phyloP scores from a whole-genome alignment of 2,329 filamentous ascomycete genomes.

The Aureobasidium sp. region DNA sequence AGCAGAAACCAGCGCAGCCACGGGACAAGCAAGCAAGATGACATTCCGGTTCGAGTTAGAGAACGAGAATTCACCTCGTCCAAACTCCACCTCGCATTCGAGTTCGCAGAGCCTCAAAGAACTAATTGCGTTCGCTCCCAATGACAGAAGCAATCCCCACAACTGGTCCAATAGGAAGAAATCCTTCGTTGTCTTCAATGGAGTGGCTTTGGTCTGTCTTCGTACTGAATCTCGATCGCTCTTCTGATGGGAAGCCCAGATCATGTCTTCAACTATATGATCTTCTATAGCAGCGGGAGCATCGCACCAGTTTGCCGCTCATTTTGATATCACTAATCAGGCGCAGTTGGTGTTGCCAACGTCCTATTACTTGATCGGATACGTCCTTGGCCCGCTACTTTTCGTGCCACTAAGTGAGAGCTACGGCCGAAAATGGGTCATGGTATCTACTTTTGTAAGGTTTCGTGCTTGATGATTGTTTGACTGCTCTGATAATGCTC shows the following conservation, averaged over 20 bases:
- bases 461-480: neutral
- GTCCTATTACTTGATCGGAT: constrained; percentile 43
- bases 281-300: constrained; percentile 58
- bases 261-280: constrained; percentile 61
- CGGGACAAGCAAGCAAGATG: neutral
- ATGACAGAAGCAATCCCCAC: constrained; percentile 20
- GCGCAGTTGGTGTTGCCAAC: constrained; percentile 38
- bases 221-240: neutral
- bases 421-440: constrained; percentile 37
- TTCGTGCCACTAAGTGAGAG: constrained; percentile 38
- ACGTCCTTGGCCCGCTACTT: constrained; percentile 35
- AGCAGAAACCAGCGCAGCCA: neutral
- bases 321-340: constrained; percentile 47
- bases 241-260: constrained; percentile 42
- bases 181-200: constrained; percentile 42
- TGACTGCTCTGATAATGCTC: neutral
- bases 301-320: constrained; percentile 46
- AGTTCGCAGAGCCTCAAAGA: constrained; percentile 15
- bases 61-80: neutral
- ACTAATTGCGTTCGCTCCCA: constrained; percentile 31
- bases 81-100: neutral
- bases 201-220: neutral
- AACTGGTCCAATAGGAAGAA: constrained; percentile 32
- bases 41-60: neutral
- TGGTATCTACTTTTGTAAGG: constrained; percentile 42